Base-by-base conservation (phyloP, 2,329 filamentous ascomycete species). In the Chaetomium sp. region DNA sequence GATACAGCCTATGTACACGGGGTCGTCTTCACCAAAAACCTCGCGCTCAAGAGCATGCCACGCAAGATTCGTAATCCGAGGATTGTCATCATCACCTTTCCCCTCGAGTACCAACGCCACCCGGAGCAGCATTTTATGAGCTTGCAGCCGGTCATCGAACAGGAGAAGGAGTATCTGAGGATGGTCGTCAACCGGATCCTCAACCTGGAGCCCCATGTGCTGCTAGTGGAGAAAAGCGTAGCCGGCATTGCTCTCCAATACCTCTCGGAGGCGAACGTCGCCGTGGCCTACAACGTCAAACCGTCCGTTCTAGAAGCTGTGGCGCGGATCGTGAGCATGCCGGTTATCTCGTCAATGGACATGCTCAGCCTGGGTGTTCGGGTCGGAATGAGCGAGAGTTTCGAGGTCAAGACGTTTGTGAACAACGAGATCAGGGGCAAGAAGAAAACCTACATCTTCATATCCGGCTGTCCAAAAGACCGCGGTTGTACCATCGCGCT, bases 1-100 rank as follows among this genome's bases (percentile, higher is more conserved):
- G 94, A 99, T 76, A 98, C 94, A 7, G 89, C 90, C n/a, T 99
- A 99, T 75, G 90, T 98, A 19, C 97, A 95, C 10, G 96, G 95
- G 0, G 89, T 99, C 9, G 93, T 99, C 1, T 99, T 99, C 75
- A 95, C 93, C 13, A 99, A 99, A 75, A 99, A 99, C 69, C 81
- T 99, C 58, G 95, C 96, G 0, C 80, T 98, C 60, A 99, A 99
- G 75, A 96, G 90, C 76, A 99, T 99, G 95, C 89, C 91, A 21
- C 87, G 95, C 64, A 91, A 87, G 68, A 95, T 98, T 67, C 77
- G 65, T 57, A 89, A 91, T 62, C 95, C 95, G 3, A 88, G 92
- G 35, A 95, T 99, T 67, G 84, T 97, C 57, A 92, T 99, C 68
- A 89, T 99, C 64, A 94, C 93, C 0, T 99, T 99, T 73, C 89